A percentile compares a stretch with the other conserved stretches of the same genome.
phyloP scores from a whole-genome alignment of 805 yeast genomes.

The Candida corydali region DNA sequence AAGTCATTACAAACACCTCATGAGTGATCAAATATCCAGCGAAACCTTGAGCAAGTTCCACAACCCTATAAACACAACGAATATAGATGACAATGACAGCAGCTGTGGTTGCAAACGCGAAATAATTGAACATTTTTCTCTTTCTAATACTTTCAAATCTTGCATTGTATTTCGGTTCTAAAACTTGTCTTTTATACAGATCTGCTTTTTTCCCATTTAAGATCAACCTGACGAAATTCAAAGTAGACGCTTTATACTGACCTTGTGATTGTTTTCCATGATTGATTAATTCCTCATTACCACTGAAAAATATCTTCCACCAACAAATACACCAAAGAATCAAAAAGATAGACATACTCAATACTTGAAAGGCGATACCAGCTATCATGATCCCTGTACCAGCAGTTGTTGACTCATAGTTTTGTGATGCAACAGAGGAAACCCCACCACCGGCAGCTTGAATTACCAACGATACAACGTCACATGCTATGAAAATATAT shows the following conservation, averaged over 20 bases:
- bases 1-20: slow-evolving; percentile 31
- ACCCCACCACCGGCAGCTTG: slow-evolving; percentile 40
- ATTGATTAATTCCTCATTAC: background rate
- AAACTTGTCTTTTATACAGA: slow-evolving; percentile 14
- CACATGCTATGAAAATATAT: slow-evolving; percentile 32
- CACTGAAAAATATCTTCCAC: slow-evolving; percentile 20
- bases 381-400: slow-evolving; percentile 35
- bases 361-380: slow-evolving; percentile 33
- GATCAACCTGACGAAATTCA: slow-evolving; percentile 22
- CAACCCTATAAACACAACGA: slow-evolving; percentile 33
- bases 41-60: slow-evolving; percentile 35
- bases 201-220: slow-evolving; percentile 19
- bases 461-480: slow-evolving; percentile 28
- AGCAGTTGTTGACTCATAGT: slow-evolving; percentile 15
- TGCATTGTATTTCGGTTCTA: slow-evolving; percentile 27
- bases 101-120: slow-evolving; percentile 27
- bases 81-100: slow-evolving; percentile 29
- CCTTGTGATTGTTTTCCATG: slow-evolving; percentile 6
- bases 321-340: slow-evolving; percentile 30
- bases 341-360: slow-evolving; percentile 32
- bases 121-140: slow-evolving; percentile 20
- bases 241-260: slow-evolving; percentile 10
- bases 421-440: slow-evolving; percentile 19
- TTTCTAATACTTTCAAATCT: slow-evolving; percentile 18
- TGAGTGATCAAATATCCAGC: slow-evolving; percentile 30